Evolutionary conservation across 139 green algal species (phyloP), one percentile per base, ranked within the genome.

Genomic region (Yamagishiella unicocca): DNA sequence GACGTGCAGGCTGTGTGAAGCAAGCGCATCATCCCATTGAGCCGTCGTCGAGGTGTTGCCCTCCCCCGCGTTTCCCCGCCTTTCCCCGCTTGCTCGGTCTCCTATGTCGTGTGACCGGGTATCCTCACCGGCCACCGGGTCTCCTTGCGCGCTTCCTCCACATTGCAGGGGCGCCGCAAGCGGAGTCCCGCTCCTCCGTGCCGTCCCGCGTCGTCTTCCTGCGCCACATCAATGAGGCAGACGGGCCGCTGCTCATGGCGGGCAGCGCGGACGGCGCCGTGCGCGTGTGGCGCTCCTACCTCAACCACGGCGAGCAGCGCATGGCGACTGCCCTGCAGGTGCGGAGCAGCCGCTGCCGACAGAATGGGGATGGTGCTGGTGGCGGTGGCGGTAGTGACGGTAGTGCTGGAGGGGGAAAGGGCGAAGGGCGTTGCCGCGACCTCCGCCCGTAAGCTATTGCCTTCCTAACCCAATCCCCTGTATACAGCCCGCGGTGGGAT

Each of bases 271-370:
- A 98, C 72, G 96, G 96, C 0, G 84, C 90, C 2, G 94, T 97
- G 78, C 91, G 94, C 4, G 90, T 97, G 12, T 97, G 95, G 95
- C 92, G 96, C 54, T 83, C 94, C 84, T 96, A 96, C 89, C 62
- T 84, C n/a, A 72, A 68, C 72, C 42, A 46, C 54, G 85, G 72
- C 38, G 82, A 88, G 14, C 95, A 96, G 88, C 86, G 91, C 19
- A 90, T 97, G 67, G 95, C 95, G 8, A 95, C 94, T 0, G 93
- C 95, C 1, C 96, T 94, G 89, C 95, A 96, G 94, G 94, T 91
- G 40, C 3, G 84, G n/a, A n/a, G n/a, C n/a, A n/a, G 5, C 29
- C 4, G 62, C 5, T 4, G 62, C 6, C 17, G 9, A 12, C 35
- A 31, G 31, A 22, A 43, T 58, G 50, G 17, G 50, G 17, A 25